Conservation (phyloP, 345 rosid genomes). For the Rhodomyrtus tomentosa region DNA sequence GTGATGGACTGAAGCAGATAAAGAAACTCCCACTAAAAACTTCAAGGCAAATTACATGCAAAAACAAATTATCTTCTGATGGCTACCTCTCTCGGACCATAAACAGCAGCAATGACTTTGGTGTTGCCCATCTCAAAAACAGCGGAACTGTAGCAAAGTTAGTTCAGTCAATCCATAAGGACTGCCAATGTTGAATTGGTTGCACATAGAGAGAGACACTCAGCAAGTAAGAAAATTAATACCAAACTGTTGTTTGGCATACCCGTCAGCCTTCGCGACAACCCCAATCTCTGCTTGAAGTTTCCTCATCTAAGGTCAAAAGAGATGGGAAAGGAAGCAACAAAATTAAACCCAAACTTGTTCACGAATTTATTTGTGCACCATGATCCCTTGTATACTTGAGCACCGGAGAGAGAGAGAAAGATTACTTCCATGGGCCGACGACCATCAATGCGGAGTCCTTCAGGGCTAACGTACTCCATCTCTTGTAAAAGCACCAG, state of each 20-base stretch:
- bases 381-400: background rate
- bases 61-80: background rate
- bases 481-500: slow-evolving; percentile 8
- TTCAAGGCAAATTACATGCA: background rate
- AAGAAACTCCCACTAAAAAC: background rate
- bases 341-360: background rate
- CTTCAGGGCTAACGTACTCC: slow-evolving; percentile 90
- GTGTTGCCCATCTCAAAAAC: slow-evolving; percentile 95
- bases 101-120: slow-evolving; percentile 90
- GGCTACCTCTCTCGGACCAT: slow-evolving; percentile 89
- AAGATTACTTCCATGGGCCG: slow-evolving; percentile 59
- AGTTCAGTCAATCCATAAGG: background rate
- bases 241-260: background rate
- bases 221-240: background rate
- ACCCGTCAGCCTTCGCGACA: slow-evolving; percentile 83
- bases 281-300: slow-evolving; percentile 76
- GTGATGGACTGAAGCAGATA: background rate
- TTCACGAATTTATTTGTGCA: background rate
- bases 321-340: background rate
- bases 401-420: background rate
- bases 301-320: slow-evolving; percentile 61
- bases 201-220: background rate
- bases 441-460: slow-evolving; percentile 72
- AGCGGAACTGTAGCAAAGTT: slow-evolving; percentile 45
- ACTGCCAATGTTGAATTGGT: background rate